Base-by-base conservation (phyloP, 2,329 filamentous ascomycete genomes). In the Alternaria incomplexa region DNA sequence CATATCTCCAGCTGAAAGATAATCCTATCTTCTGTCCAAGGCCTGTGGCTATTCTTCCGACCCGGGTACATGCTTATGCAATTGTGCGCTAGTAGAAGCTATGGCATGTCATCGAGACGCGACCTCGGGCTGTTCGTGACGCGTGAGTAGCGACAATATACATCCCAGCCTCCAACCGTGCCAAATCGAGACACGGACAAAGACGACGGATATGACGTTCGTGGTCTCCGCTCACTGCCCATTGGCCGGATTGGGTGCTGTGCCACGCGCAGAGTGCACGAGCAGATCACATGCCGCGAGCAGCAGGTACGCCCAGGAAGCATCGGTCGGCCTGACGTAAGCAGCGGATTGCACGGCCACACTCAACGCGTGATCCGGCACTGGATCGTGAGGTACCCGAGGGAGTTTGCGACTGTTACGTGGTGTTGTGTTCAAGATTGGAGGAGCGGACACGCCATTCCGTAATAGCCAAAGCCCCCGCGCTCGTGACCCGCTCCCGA, bases 221-320 rank as follows among this genome's bases (percentile, higher is more conserved):
- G 30, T 36, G 30, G 50, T 44, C 23, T n/a, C 32, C 26, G 52
- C 36, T 44, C 12, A 44, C 12, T 25, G 43, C 43, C 43, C 30
- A 63, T 52, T 63, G 57, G 52, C 28, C 23, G 28, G 12, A 36
- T 22, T 47, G 22, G 51, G 32, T 64, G 40, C 60, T 57, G 56
- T 58, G 51, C 55, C 62, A 64, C 62, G 23, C 26, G 56, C 17
- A n/a, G 46, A 57, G 59, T 62, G 62, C 64, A 66, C 56, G 58
- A 52, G 55, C 13, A 23, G 4, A 50, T 61, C 58, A 58, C 60
- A 62, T 62, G 55, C 10, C 48, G 25, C 8, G 55, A 25, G 53
- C 56, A 62, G 58, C 55, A 62, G 58, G 58, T 45, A 54, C 50
- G 17, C 11, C 11, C 47, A 40, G n/a, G 26, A 51, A 2, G 40